phyloP scores from a whole-genome alignment of 108 stramenopile genomes.

The Pseudonitzschia multistriata region DNA sequence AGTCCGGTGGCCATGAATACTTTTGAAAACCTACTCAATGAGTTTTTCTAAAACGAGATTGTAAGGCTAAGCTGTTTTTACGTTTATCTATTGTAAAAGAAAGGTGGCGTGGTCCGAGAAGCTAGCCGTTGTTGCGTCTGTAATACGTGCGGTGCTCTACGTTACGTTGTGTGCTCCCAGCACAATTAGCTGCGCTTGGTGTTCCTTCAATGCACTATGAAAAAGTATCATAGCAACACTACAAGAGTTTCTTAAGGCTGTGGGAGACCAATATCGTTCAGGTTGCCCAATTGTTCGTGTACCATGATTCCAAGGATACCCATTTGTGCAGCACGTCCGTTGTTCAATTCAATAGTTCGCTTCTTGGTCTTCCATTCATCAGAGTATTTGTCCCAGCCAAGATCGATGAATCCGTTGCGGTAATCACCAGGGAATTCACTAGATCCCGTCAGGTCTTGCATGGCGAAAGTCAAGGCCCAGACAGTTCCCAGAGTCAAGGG shows the following conservation, averaged over 20 bases:
- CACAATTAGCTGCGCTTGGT: not conserved
- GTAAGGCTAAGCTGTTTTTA: not conserved
- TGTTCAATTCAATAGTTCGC: conserved; percentile 61
- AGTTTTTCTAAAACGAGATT: not conserved
- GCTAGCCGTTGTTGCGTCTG: no score
- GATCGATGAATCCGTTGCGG: conserved; percentile 60
- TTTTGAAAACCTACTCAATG: no score
- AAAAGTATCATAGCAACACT: not conserved
- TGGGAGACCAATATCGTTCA: conserved; percentile 13
- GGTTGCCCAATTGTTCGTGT: conserved; percentile 72
- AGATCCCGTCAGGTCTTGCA: conserved; percentile 52
- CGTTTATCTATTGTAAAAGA: not conserved
- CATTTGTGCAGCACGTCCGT: conserved; percentile 81
- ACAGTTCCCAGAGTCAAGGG: conserved; percentile 46
- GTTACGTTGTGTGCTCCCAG: not conserved
- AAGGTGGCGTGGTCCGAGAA: no score
- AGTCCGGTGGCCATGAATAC: not conserved
- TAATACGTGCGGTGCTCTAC: not conserved
- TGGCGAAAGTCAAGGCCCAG: conserved; percentile 29
- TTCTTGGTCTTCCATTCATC: conserved; percentile 47
- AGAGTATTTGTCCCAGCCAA: conserved; percentile 54
- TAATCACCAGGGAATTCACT: conserved; percentile 53
- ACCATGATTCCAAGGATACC: conserved; percentile 81
- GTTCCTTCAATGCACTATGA: not conserved
- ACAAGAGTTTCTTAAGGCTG: not conserved